These are phyloP conservation scores for Trichopus zeylanicus DNA, from an alignment of 116 monocot species.

Conservation along the genomic window DNA sequence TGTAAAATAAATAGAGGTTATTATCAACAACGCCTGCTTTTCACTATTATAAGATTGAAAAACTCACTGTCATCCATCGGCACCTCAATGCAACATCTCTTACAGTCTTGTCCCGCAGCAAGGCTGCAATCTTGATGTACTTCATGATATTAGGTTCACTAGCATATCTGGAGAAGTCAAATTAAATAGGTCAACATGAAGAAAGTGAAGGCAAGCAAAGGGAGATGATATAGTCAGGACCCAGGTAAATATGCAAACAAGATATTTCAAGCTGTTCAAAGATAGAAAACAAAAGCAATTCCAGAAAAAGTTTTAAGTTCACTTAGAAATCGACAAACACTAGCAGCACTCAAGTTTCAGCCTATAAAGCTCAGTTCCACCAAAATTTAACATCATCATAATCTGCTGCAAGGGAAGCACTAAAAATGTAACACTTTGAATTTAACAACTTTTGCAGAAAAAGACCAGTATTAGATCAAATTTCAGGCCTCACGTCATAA, in stretches of 20 bases:
- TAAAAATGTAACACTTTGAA: background rate
- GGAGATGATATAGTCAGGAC: no score
- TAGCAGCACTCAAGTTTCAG: no score
- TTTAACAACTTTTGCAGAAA: background rate
- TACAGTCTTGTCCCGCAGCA: constrained; percentile 46
- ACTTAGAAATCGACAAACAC: no score
- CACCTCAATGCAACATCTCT: constrained; percentile 49
- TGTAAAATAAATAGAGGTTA: background rate
- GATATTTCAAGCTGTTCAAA: no score
- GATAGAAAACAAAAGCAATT: no score
- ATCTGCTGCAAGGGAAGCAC: no score
- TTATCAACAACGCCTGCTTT: background rate
- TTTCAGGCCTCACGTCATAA: background rate
- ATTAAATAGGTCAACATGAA: background rate
- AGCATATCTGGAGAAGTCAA: constrained; percentile 24
- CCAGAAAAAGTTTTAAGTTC: no score
- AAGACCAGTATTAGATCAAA: background rate
- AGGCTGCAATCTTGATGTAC: constrained; percentile 65
- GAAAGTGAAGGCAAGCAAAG: background rate
- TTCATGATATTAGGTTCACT: constrained; percentile 46
- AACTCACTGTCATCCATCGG: constrained; percentile 39
- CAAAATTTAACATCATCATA: no score
- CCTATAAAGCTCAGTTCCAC: no score
- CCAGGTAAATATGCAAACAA: no score
- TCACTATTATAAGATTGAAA: background rate